A percentile compares a stretch with the other conserved stretches of the same genome.
Conservation (phyloP, 2,329 filamentous ascomycete species). For the Colletotrichum graminicola region DNA sequence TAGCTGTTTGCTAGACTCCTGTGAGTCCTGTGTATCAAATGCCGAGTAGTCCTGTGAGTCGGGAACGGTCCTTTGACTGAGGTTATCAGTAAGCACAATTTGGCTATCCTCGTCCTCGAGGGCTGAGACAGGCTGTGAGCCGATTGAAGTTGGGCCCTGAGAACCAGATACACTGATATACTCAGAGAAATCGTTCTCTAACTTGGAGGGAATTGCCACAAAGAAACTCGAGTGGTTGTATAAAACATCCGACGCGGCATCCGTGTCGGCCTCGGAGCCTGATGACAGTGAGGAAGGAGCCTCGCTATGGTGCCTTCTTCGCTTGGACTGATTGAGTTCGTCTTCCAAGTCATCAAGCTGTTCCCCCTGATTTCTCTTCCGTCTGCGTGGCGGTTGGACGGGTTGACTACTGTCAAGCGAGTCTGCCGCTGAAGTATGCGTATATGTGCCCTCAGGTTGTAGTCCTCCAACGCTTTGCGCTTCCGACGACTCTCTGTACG, state of each 20-base stretch:
- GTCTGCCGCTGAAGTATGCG: not conserved
- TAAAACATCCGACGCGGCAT: constrained; percentile 37
- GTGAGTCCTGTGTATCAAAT: constrained; percentile 24
- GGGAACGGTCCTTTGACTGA: constrained; percentile 56
- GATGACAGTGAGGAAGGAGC: constrained; percentile 30
- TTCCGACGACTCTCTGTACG: not conserved
- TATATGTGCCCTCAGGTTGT: not conserved
- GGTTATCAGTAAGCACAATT: constrained; percentile 47
- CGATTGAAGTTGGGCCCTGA: constrained; percentile 47
- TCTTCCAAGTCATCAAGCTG: constrained; percentile 7
- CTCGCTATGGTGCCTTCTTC: constrained; percentile 27
- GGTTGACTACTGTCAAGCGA: constrained; percentile 35
- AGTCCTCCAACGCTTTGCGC: not conserved
- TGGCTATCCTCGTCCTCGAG: constrained; percentile 53
- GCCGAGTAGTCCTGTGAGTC: constrained; percentile 56
- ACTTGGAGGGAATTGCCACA: constrained; percentile 49
- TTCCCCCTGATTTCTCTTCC: constrained; percentile 19
- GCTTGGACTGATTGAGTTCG: constrained; percentile 12
- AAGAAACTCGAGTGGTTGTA: constrained; percentile 26
- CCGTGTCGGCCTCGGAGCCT: constrained; percentile 33
- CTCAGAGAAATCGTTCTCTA: constrained; percentile 52
- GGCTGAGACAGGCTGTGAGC: constrained; percentile 51
- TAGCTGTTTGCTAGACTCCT: not conserved
- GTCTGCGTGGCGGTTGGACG: constrained; percentile 23
- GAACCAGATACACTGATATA: constrained; percentile 52